Conservation (phyloP, 495 filamentous ascomycete genomes). For the Talaromyces liani region DNA sequence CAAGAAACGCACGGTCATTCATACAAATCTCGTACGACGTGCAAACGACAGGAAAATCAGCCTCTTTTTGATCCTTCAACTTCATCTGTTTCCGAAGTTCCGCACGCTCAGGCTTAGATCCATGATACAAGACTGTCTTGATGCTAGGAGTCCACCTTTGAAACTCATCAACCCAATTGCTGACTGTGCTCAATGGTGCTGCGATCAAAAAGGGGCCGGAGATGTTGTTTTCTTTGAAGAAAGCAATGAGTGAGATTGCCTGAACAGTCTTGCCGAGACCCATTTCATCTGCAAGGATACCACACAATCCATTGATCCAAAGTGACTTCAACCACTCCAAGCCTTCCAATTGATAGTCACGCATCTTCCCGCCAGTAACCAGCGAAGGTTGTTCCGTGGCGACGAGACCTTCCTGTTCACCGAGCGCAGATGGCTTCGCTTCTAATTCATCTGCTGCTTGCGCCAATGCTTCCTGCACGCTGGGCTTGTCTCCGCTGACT, state of each 20-base stretch:
- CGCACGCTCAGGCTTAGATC: conserved; percentile 62
- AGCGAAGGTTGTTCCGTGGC: conserved; percentile 79
- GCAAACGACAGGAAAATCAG: conserved; percentile 80
- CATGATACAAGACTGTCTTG: conserved; percentile 85
- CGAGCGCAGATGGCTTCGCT: conserved; percentile 54
- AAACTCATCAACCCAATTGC: conserved; percentile 97
- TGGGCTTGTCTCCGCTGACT: conserved; percentile 41
- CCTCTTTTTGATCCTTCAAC: conserved; percentile 49
- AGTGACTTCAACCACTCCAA: conserved; percentile 81
- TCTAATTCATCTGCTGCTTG: conserved; percentile 48
- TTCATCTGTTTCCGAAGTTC: conserved; percentile 60
- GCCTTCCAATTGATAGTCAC: conserved; percentile 88
- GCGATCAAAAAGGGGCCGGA: conserved; percentile 87
- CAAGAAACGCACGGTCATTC: conserved; percentile 72
- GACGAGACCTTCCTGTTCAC: conserved; percentile 61
- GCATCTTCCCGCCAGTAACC: conserved; percentile 84
- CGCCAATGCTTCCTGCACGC: conserved; percentile 46
- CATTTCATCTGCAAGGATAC: conserved; percentile 97
- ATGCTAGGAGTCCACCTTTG: conserved; percentile 80
- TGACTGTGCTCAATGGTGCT: conserved; percentile 83
- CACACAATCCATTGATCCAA: conserved; percentile 91
- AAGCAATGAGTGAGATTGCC: conserved; percentile 84
- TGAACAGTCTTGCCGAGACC: conserved; percentile 94
- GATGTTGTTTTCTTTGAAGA: conserved; percentile 75
- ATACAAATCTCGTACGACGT: conserved; percentile 95